Percentiles rank a stretch among this genome's conserved stretches.
Evolutionary conservation across 2,329 filamentous ascomycete genomes (phyloP).

Genomic region (Cordyceps pruinosa): DNA sequence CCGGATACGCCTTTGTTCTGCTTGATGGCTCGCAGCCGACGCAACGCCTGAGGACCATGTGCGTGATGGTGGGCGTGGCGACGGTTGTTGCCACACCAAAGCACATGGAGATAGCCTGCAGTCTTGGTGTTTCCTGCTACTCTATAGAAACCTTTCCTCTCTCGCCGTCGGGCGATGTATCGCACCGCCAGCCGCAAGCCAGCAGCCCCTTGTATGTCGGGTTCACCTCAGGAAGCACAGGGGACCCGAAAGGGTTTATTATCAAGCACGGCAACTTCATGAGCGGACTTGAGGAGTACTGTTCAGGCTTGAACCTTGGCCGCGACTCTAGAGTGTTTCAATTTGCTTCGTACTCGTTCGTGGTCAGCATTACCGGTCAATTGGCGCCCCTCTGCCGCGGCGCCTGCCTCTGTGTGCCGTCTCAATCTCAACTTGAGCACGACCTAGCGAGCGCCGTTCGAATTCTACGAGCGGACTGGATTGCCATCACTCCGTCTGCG

Average conservation of each 20-base stretch:
- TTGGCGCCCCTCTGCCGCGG: background rate
- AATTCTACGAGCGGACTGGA: background rate
- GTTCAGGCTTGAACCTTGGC: background rate
- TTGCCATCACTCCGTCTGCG: background rate
- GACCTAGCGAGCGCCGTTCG: background rate
- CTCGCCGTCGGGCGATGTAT: background rate
- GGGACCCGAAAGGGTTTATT: constrained; percentile 3
- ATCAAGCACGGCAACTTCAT: background rate
- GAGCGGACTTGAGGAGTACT: constrained; percentile 3
- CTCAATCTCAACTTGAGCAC: background rate
- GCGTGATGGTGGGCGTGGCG: background rate
- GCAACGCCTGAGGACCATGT: constrained; percentile 14
- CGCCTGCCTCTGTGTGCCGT: background rate
- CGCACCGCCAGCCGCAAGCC: background rate
- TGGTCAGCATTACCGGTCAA: constrained; percentile 4
- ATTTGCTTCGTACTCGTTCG: background rate
- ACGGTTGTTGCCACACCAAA: background rate
- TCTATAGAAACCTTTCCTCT: background rate
- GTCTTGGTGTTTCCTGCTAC: background rate
- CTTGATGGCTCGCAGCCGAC: constrained; percentile 21
- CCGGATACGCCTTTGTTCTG: constrained; percentile 23
- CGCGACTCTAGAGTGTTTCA: background rate
- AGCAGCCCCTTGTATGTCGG: background rate
- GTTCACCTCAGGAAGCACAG: constrained; percentile 4
- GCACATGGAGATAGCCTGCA: background rate